phyloP scores from a whole-genome alignment of 352 stramenopile genomes.

The Globisporangium perplexum region DNA sequence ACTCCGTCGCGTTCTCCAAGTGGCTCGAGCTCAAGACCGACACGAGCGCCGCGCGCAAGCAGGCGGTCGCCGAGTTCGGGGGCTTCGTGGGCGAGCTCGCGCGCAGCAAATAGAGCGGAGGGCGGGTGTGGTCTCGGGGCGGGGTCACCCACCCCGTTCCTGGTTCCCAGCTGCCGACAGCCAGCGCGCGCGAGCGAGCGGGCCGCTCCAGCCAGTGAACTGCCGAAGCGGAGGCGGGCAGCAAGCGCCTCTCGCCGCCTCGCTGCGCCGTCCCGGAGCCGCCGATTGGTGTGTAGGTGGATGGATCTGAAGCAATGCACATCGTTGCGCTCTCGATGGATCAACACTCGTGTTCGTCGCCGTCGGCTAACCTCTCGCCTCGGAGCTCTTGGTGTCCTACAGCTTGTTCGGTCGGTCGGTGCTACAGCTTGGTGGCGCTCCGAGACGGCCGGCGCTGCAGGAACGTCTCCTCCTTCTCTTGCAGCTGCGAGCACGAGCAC shows the following conservation, averaged over 20 bases:
- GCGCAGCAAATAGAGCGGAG: constrained; percentile 44
- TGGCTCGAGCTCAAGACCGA: constrained; percentile 76
- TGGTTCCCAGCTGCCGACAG: not conserved
- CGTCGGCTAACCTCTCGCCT: not conserved
- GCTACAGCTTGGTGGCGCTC: constrained; percentile 26
- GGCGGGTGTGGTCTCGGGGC: not conserved
- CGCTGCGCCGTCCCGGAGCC: not conserved
- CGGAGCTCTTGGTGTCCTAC: not conserved
- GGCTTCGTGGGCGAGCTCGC: constrained; percentile 69
- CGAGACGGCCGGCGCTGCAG: constrained; percentile 26
- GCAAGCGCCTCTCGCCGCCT: not conserved
- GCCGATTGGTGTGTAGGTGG: constrained; percentile 2
- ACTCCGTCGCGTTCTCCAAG: constrained; percentile 43
- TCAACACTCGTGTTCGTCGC: no score
- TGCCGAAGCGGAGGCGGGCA: not conserved
- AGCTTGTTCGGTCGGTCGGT: no score
- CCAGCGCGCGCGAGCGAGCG: not conserved
- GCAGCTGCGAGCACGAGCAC: constrained; percentile 22
- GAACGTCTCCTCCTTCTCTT: constrained; percentile 43
- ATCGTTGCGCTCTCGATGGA: constrained; percentile 1
- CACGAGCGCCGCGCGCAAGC: constrained; percentile 69
- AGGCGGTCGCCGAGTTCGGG: constrained; percentile 54
- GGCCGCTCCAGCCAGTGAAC: not conserved
- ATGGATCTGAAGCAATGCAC: constrained; percentile 6
- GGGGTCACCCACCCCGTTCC: no score